Conservation (phyloP, 140 eudicot species). For the Oenanthe javanica region DNA sequence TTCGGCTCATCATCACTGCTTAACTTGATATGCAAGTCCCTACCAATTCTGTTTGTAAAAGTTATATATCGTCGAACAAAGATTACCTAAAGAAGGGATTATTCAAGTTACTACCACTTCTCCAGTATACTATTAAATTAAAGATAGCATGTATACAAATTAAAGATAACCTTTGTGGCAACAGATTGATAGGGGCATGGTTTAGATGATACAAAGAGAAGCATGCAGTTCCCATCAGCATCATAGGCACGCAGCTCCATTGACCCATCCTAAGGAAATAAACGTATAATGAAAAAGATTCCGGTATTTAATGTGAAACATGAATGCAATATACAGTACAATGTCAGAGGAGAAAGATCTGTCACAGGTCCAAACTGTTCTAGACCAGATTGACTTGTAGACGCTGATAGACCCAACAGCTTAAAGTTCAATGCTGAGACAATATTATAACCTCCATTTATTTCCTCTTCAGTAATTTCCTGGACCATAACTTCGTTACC, state of each 20-base stretch:
- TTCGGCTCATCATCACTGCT: slow-evolving; percentile 82
- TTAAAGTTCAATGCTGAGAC: no score
- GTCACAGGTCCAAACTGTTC: no score
- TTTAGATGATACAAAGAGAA: slow-evolving; percentile 74
- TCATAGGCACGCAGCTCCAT: slow-evolving; percentile 69
- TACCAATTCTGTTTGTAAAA: slow-evolving; percentile 90
- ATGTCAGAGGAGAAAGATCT: neutral
- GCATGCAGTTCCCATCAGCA: slow-evolving; percentile 69
- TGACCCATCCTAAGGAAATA: slow-evolving; percentile 62
- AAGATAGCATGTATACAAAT: neutral
- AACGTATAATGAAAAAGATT: neutral
- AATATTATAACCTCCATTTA: no score
- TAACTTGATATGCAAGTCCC: slow-evolving; percentile 53
- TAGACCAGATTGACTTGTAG: no score
- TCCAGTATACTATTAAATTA: neutral
- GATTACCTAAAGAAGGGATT: slow-evolving; percentile 49
- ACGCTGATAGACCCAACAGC: no score
- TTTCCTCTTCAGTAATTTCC: no score
- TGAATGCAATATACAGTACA: no score
- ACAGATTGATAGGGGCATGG: slow-evolving; percentile 81
- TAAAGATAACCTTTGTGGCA: slow-evolving; percentile 77
- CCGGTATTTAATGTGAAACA: neutral
- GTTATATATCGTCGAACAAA: slow-evolving; percentile 73
- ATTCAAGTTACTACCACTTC: slow-evolving; percentile 9
- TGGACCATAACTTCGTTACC: no score